Base-by-base conservation (phyloP, 352 stramenopile genomes). In the Pythium aristosporum region DNA sequence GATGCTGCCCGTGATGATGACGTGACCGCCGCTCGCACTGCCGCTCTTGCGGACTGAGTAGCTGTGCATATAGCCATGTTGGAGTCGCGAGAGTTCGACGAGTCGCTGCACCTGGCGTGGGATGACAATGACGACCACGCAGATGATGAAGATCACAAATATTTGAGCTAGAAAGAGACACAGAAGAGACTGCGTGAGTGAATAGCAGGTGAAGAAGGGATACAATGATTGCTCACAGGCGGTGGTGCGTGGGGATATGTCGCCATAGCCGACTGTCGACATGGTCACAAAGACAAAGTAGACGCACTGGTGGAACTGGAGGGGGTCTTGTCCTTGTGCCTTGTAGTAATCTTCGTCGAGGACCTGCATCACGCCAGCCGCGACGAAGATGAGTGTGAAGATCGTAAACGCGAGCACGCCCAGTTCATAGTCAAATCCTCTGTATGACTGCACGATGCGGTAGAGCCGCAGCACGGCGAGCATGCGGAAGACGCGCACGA, bases 221-320 rank as follows among this genome's bases (percentile, higher is more conserved):
- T 2, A 28, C 25, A 28, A 4, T 4, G 2, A 28, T 4, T 28
- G 4, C 67, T 39, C 60, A 85, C 74, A 82, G 46, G 68, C 65
- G 0, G 71, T 75, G 7, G 74, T 87, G 18, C 74, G 69, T 12
- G 80, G 77, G 4, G 76, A 76, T 28, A 89, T 87, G 43, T 87
- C 80, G 10, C 77, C 77, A 53, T 83, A 89, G 25, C 80, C 80
- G 42, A 89, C 79, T 1, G 80, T 89, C 0, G 77, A 77, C 18
- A 89, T 68, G 4, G 80, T 89, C 30, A 87, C 80, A 48, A 89
- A 86, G 25, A 89, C 77, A 49, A 87, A 89, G 59, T 89, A 87
- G 53, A 89, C 70, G 16, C 76, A 76, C 64, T 85, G 65, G 68
- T 87, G 80, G 55, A 89, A 87, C 57, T 81, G n/a, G 34, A 87